These are phyloP conservation scores for Aquilaria yunnanensis DNA, from an alignment of 345 rosid species.

Conservation along the genomic window DNA sequence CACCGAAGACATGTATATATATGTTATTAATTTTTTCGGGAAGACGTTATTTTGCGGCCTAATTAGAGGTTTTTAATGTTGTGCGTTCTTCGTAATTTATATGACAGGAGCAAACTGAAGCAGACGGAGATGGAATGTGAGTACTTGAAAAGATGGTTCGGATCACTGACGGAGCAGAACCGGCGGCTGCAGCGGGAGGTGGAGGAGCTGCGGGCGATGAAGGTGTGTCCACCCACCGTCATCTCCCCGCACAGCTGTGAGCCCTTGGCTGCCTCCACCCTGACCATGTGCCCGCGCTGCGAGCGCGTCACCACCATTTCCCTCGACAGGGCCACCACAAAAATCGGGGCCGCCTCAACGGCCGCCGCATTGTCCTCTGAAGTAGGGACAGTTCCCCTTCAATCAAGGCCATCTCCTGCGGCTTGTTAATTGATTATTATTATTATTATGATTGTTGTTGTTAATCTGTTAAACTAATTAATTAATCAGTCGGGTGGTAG, in stretches of 20 bases:
- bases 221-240: slow-evolving; percentile 56
- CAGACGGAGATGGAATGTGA: slow-evolving; percentile 98
- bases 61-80: too few species aligned
- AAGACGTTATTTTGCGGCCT: too few species aligned
- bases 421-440: slow-evolving; percentile 22
- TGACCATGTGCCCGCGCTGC: slow-evolving; percentile 90
- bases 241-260: slow-evolving; percentile 43
- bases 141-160: slow-evolving; percentile 89
- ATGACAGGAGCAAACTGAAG: slow-evolving; percentile 80
- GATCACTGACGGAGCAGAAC: slow-evolving; percentile 88
- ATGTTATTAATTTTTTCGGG: background rate
- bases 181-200: slow-evolving; percentile 82
- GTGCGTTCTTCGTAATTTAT: too few species aligned
- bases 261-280: slow-evolving; percentile 62
- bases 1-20: background rate
- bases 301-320: slow-evolving; percentile 66
- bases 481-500: background rate
- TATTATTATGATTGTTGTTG: too few species aligned
- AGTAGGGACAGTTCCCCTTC: slow-evolving; percentile 26
- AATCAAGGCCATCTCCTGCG: slow-evolving; percentile 39
- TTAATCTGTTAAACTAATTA: background rate
- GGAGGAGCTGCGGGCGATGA: slow-evolving; percentile 87
- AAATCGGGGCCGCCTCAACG: slow-evolving; percentile 10
- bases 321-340: slow-evolving; percentile 21
- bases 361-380: slow-evolving; percentile 27